Evolutionary conservation across 2,329 filamentous ascomycete genomes (phyloP).

Genomic region (Fusarium ramigenum): DNA sequence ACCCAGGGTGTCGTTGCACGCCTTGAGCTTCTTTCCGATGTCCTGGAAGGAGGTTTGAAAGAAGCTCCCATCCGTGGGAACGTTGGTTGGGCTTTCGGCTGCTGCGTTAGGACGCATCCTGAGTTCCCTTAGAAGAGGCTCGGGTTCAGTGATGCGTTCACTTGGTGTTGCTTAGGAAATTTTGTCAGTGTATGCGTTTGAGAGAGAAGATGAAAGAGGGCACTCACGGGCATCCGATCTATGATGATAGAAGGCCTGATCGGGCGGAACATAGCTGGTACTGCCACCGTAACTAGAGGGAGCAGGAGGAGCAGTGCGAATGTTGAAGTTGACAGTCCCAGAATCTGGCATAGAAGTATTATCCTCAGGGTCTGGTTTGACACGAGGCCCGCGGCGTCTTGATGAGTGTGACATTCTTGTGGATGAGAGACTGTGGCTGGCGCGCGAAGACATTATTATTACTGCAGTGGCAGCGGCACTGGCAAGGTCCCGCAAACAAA

Average conservation of each 20-base stretch:
- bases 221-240: constrained; percentile 54
- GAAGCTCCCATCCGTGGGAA: constrained; percentile 48
- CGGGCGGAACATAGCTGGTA: constrained; percentile 17
- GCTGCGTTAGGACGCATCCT: constrained; percentile 43
- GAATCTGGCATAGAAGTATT: constrained; percentile 20
- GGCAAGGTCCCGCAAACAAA: neutral
- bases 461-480: neutral
- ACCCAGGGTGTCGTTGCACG: constrained; percentile 71
- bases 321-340: constrained; percentile 12
- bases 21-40: constrained; percentile 71
- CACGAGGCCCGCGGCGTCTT: constrained; percentile 36
- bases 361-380: constrained; percentile 44
- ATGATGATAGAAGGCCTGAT: constrained; percentile 41
- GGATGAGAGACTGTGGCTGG: constrained; percentile 13
- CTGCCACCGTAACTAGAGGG: constrained; percentile 34
- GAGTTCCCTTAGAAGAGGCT: constrained; percentile 51
- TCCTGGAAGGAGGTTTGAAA: constrained; percentile 57
- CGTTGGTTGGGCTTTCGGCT: constrained; percentile 39
- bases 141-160: constrained; percentile 48
- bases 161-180: constrained; percentile 49
- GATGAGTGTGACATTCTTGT: constrained; percentile 36
- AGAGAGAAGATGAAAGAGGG: neutral
- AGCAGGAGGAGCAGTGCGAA: constrained; percentile 19
- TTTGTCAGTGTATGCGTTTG: constrained; percentile 11
- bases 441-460: constrained; percentile 29